phyloP scores from a whole-genome alignment of 306 rosid species.

The Clitoria ternatea region DNA sequence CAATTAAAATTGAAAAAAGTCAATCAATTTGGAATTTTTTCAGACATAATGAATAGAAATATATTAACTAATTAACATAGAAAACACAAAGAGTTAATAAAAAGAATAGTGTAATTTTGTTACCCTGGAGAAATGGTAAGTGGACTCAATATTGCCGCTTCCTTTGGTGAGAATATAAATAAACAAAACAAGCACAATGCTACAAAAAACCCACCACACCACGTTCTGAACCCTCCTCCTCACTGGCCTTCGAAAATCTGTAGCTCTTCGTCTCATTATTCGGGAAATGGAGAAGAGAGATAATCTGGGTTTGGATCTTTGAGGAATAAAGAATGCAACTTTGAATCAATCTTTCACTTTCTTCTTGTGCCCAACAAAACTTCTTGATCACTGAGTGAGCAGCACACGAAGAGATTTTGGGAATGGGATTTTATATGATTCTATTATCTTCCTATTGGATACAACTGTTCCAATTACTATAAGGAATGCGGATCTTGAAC shows the following conservation, averaged over 20 bases:
- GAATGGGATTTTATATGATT: neutral
- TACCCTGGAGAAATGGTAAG: slow-evolving; percentile 58
- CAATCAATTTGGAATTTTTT: neutral
- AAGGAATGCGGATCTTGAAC: neutral
- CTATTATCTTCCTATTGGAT: neutral
- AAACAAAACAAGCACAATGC: slow-evolving; percentile 53
- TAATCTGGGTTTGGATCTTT: slow-evolving; percentile 20
- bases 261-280: slow-evolving; percentile 67
- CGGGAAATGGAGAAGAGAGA: neutral
- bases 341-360: neutral
- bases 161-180: slow-evolving; percentile 53
- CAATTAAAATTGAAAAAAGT: neutral
- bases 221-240: slow-evolving; percentile 58
- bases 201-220: slow-evolving; percentile 50
- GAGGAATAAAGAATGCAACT: slow-evolving; percentile 3
- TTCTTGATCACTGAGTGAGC: neutral
- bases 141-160: slow-evolving; percentile 54
- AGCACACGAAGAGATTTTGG: neutral
- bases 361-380: neutral
- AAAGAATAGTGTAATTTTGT: neutral
- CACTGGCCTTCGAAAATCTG: slow-evolving; percentile 67
- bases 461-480: neutral
- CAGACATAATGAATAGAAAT: neutral
- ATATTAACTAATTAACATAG: neutral
- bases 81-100: neutral